phyloP scores from a whole-genome alignment of 2,329 filamentous ascomycete species.

The Mycosphaerella sp. region DNA sequence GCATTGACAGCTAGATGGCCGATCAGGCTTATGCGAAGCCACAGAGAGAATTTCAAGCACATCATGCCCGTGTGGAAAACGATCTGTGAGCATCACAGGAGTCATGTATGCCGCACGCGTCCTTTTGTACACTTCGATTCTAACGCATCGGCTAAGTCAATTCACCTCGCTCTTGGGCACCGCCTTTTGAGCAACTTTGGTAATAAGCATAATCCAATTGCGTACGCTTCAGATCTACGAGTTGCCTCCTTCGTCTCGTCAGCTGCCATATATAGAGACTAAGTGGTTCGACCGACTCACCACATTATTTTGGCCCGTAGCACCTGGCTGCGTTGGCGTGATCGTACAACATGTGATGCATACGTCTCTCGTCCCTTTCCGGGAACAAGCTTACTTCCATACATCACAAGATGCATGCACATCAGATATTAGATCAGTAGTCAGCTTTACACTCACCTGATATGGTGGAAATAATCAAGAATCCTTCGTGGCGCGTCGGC shows the following conservation, averaged over 20 bases:
- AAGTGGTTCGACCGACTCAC: conserved; percentile 5
- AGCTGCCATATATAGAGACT: conserved; percentile 1
- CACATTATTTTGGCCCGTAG: conserved; percentile 5
- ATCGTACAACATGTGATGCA: neutral
- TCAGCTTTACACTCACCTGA: neutral
- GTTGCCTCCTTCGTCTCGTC: neutral
- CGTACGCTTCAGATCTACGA: neutral
- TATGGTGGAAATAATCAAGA: neutral
- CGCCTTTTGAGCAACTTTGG: neutral
- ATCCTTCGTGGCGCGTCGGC: neutral
- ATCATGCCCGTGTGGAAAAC: conserved; percentile 4
- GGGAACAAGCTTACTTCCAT: neutral
- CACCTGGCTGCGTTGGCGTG: conserved; percentile 1
- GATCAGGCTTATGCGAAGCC: neutral
- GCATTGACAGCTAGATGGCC: neutral
- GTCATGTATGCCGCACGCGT: neutral
- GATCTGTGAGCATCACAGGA: neutral
- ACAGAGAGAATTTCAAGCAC: conserved; percentile 13
- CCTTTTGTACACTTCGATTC: neutral
- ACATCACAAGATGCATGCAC: neutral
- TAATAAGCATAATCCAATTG: neutral
- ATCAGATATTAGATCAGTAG: neutral
- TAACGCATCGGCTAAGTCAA: conserved; percentile 1
- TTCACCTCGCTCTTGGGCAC: neutral
- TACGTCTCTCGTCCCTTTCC: neutral